Evolutionary conservation across 1,284 basidiomycete genomes (phyloP).

Genomic region (Coniophora puteana): DNA sequence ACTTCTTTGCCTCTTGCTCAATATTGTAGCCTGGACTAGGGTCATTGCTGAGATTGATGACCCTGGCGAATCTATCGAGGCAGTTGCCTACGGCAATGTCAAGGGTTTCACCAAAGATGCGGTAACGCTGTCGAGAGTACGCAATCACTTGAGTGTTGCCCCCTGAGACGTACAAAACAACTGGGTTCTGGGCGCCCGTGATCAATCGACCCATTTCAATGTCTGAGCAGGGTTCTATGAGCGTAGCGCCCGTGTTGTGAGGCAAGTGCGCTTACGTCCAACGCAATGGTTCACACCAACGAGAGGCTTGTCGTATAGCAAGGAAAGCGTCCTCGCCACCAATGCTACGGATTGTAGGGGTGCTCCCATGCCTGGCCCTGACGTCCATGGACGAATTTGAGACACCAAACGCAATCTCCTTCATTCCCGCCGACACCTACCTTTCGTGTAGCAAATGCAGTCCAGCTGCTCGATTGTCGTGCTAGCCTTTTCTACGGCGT

Average conservation of each 20-base stretch:
- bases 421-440: constrained; percentile 33
- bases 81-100: constrained; percentile 99
- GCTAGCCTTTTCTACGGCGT: constrained; percentile 73
- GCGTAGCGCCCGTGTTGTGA: background rate
- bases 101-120: constrained; percentile 98
- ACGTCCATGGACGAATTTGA: constrained; percentile 7
- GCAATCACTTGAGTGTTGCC: constrained; percentile 99
- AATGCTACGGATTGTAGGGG: constrained; percentile 94
- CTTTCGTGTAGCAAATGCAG: constrained; percentile 97
- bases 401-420: background rate
- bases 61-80: constrained; percentile 93
- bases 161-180: constrained; percentile 98
- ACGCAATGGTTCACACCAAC: constrained; percentile 99
- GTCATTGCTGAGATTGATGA: constrained; percentile 95
- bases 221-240: constrained; percentile 70
- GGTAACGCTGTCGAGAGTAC: constrained; percentile 94
- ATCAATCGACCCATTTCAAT: constrained; percentile 99
- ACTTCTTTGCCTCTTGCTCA: constrained; percentile 93
- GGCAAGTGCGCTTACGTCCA: constrained; percentile 67
- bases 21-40: constrained; percentile 99
- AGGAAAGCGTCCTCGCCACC: constrained; percentile 89
- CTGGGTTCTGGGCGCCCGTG: constrained; percentile 91
- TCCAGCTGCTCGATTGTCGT: constrained; percentile 78
- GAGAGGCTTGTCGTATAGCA: constrained; percentile 88
- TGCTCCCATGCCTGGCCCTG: constrained; percentile 99